Base-by-base conservation (phyloP, 345 rosid genomes). In the Litchi chinensis region DNA sequence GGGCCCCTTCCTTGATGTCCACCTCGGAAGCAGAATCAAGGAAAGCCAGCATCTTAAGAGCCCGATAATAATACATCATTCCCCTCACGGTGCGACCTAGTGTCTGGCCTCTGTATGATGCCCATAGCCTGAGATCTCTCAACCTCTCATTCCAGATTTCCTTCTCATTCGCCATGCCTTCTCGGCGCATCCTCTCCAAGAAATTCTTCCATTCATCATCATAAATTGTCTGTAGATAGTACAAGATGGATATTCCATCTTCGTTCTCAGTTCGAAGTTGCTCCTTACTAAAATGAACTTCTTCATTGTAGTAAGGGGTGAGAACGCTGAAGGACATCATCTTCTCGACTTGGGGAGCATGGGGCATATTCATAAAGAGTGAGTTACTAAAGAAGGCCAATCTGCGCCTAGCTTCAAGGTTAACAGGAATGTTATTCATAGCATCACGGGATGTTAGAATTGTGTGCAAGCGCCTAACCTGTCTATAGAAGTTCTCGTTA, bases 331-430 rank as follows among this genome's bases (percentile, higher is more conserved):
- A 95, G 50, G 97, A 93, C 97, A 92, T 89, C 99, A 95, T 95
- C 79, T 93, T 95, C 91, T 95, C 99, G 54, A 95, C 99, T 87
- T 88, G 99, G 73, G 99, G 99, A 78, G 99, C 99, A 84, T 93
- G 98, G 65, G 99, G 99, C 88, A 95, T 91, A 86, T 89, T 95
- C 99, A 95, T 95, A 80, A 93, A 95, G 66, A 95, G 91, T 6
- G 99, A 95, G 78, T 93, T 95, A 79, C 99, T 95, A 82, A 95
- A 95, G 85, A 95, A 95, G 64, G 99, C 95, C 82, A 95, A 93
- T 76, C 99, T 85, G 68, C 98, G 91, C 77, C 99, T 91, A 24
- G 98, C 99, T 89, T 95, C 98, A 10, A 95, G 89, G 85, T 95
- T 95, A 79, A 77, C 85, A 7, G 98, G 98, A 81, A 91, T 83